Evolutionary conservation across 495 filamentous ascomycete species (phyloP).

Genomic region (Cercophora sp.): DNA sequence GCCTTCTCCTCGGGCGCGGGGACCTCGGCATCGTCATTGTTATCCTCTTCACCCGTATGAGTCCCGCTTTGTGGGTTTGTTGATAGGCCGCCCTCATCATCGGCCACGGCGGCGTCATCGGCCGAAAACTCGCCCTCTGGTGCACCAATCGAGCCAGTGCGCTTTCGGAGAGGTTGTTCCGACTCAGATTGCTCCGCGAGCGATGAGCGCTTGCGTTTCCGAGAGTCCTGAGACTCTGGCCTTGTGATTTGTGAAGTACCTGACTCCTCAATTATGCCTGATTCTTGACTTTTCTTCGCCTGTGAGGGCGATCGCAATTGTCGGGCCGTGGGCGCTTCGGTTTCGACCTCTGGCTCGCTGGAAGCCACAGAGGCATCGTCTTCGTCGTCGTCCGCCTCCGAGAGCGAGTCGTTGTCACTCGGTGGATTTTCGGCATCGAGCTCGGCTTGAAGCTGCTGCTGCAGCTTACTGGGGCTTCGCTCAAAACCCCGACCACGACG

Average conservation of each 20-base stretch:
- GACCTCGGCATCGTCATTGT: conserved; percentile 23
- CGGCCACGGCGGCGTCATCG: conserved; percentile 40
- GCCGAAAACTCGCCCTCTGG: conserved; percentile 26
- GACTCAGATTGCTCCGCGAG: conserved; percentile 41
- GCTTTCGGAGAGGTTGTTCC: conserved; percentile 54
- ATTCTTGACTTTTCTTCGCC: conserved; percentile 26
- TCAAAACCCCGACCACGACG: conserved; percentile 41
- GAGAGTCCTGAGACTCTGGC: conserved; percentile 35
- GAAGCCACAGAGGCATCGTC: conserved; percentile 32
- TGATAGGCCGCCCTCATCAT: conserved; percentile 38
- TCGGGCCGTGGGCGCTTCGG: conserved; percentile 5
- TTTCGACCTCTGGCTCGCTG: conserved; percentile 33
- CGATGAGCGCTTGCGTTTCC: conserved; percentile 50
- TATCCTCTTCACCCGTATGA: conserved; percentile 39
- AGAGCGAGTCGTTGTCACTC: conserved; percentile 38
- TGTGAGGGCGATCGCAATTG: conserved; percentile 20
- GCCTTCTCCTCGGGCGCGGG: conserved; percentile 17
- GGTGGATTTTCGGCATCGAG: conserved; percentile 32
- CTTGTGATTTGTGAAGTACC: conserved; percentile 9
- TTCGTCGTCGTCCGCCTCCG: conserved; percentile 39
- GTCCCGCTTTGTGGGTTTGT: conserved; percentile 37
- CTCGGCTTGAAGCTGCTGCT: conserved; percentile 39
- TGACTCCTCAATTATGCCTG: conserved; percentile 16
- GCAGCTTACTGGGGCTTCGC: conserved; percentile 66
- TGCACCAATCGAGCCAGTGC: conserved; percentile 47